Base-by-base conservation (phyloP, 306 rosid species). In the Trifolium fragiferum region DNA sequence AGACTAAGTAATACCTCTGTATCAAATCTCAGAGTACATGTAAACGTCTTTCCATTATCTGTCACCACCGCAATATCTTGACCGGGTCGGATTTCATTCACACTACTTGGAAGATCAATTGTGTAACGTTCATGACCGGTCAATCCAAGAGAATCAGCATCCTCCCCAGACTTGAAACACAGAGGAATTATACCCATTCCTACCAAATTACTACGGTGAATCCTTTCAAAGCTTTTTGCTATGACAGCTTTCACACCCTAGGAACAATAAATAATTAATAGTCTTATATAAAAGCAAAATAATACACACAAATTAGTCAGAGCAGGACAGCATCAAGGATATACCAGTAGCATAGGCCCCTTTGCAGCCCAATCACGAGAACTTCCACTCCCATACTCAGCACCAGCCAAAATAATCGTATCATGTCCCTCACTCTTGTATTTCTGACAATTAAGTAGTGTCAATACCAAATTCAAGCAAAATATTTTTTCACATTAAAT, bases 361-460 rank as follows among this genome's bases (percentile, higher is more conserved):
- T 93, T 93, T 50, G 97, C 97, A 81, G 97, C 98, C 97, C 97
- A 93, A 81, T 93, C 98, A 32, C 97, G 96, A 20, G 98, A 93
- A 77, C 97, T 93, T 84, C 98, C 98, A 72, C 97, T 93, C 40
- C 98, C 97, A 68, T 93, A 91, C 80, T 93, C 97, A 27, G 98
- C 92, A 68, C 98, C 97, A 47, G 98, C 98, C 60, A 93, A 72
- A 76, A 93, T 86, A 69, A 93, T 87, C 23, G 89, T 88, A 38
- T 77, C 90, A 33, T 88, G 85, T 61, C 97, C 98, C 72, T 89
- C 91, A 35, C 82, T 82, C 86, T 87, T 88, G 91, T 93, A 93
- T 72, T 79, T 89, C 98, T 91, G 90, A 66, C 41, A 74, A 81
- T 68, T 15, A 62, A 74, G 37, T 5, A 37, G 46, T 55, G 76